Evolutionary conservation across 2,329 filamentous ascomycete species (phyloP), one percentile per base, ranked within the genome.

Genomic region (Tolypocladium nubicola): DNA sequence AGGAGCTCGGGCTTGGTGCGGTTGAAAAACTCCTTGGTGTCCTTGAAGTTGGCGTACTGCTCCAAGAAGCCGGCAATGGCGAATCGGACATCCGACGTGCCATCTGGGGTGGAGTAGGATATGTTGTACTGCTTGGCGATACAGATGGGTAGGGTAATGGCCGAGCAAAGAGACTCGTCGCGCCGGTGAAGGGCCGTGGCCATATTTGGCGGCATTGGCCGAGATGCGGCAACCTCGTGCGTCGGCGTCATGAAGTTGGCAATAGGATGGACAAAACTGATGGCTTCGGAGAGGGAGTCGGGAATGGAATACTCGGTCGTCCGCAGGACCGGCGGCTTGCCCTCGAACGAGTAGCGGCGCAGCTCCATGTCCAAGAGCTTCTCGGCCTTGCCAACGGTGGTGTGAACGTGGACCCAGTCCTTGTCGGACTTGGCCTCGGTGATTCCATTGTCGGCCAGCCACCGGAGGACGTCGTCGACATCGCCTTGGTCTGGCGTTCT

Each of bases 21-120:
- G 33, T 63, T 59, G 33, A 77, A 67, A 58, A 78, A 80, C 2
- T 64, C 56, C 16, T 65, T 55, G 8, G 75, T 68, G 61, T 81
- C 78, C 4, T 65, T 57, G 58, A 76, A 71, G 61, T 75, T 76
- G 62, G 75, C 71, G 61, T 74, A 76, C 61, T 81, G 67, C 21
- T 78, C 76, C 0, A 80, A 71, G 64, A 80, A 81, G 9, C 79
- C 78, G 1, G 76, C 76, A 26, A 81, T 68, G 35, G 74, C 78
- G 52, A 79, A 66, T 0, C 73, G 71, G 9, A 73, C 71, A 0
- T 67, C 65, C 1, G 75, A 74, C 3, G 53, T 64, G 21, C 61
- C 60, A 30, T 68, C 61, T 4, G 59, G 63, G 8, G 62, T 62
- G n/a, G 63, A 61, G 59, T 74, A 73, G 43, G 67, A 69, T 60